These are phyloP conservation scores for Hygrophorus pudorinus DNA, from an alignment of 768 basidiomycete genomes.

Conservation along the genomic window DNA sequence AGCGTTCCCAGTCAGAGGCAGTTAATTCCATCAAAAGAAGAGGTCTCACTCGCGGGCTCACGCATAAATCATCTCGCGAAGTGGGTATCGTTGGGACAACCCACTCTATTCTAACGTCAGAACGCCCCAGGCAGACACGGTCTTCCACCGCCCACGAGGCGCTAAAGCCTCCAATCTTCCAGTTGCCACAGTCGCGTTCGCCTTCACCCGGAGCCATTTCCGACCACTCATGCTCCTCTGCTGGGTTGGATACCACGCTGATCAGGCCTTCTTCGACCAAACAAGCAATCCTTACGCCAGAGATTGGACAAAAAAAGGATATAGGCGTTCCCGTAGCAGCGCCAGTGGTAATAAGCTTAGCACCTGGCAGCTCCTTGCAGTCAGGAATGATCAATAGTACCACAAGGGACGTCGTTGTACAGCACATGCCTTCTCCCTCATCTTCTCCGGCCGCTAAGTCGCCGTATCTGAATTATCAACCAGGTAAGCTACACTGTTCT, in stretches of 20 bases:
- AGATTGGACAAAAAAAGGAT: constrained; percentile 52
- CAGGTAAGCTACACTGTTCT: constrained; percentile 28
- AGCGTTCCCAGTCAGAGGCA: constrained; percentile 42
- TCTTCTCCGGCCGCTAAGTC: constrained; percentile 21
- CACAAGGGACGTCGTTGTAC: neutral
- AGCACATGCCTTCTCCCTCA: constrained; percentile 11
- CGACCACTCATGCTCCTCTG: constrained; percentile 18
- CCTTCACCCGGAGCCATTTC: constrained; percentile 15
- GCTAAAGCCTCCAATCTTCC: constrained; percentile 20
- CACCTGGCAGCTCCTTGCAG: constrained; percentile 11
- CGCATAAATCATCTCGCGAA: constrained; percentile 22
- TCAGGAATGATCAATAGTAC: constrained; percentile 11
- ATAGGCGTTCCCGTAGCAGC: constrained; percentile 51
- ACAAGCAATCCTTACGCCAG: constrained; percentile 42
- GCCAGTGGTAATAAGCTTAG: constrained; percentile 47
- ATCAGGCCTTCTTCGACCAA: constrained; percentile 8
- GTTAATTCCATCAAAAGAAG: constrained; percentile 18
- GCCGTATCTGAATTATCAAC: constrained; percentile 51
- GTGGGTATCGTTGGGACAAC: constrained; percentile 42
- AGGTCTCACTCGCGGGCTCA: constrained; percentile 1
- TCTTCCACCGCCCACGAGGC: neutral
- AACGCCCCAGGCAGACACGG: neutral
- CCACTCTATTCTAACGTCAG: constrained; percentile 7
- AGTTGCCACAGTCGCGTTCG: constrained; percentile 27
- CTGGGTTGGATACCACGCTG: constrained; percentile 8